Evolutionary conservation across 78 protist genomes (phyloP).

Genomic region (Emiliania huxleyi): DNA sequence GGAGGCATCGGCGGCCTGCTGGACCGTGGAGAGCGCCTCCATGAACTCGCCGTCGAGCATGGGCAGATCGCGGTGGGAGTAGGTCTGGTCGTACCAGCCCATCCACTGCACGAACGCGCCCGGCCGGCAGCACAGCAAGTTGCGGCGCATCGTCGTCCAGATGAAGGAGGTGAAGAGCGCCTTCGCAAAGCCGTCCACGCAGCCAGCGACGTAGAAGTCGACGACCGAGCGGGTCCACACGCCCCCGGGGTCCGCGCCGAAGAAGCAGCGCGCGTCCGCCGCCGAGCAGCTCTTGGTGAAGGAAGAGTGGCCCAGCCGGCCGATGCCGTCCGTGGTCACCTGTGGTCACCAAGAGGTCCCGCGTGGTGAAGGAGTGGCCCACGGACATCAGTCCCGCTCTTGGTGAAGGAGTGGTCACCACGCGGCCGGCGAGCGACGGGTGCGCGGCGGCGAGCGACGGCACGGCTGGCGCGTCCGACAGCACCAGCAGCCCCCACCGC

Average conservation of each 20-base stretch:
- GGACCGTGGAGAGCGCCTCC: background rate
- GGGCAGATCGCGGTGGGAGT: background rate
- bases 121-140: constrained; percentile 2
- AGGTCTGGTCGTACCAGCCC: background rate
- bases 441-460: background rate
- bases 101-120: constrained; percentile 1
- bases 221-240: constrained; percentile 18
- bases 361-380: background rate
- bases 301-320: background rate
- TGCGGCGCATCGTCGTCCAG: background rate
- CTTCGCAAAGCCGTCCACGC: background rate
- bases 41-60: background rate
- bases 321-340: background rate
- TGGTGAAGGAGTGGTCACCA: too few species aligned
- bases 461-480: background rate
- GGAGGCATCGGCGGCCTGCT: too few species aligned
- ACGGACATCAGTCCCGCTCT: too few species aligned
- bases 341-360: too few species aligned
- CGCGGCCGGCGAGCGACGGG: too few species aligned
- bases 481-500: constrained; percentile 1
- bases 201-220: constrained; percentile 5
- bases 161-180: constrained; percentile 1
- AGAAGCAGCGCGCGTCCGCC: background rate
- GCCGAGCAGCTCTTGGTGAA: background rate
- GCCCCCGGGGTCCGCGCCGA: background rate